Base-by-base conservation (phyloP, 208 protist genomes). In the Histomonas meleagridis region DNA sequence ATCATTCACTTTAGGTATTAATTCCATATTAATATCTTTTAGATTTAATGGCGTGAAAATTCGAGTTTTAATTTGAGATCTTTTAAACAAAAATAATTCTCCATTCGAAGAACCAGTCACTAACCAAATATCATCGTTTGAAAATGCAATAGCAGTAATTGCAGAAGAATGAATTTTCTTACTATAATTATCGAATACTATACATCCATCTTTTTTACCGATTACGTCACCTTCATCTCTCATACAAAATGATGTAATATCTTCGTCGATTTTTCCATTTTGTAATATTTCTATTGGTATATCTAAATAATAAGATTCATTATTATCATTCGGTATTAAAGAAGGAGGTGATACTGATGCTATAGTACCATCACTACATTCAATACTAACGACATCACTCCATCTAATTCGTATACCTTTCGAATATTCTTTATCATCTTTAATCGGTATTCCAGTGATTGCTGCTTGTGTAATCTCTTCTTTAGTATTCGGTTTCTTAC, bases 401-500 rank as follows among this genome's bases (percentile, higher is more conserved):
- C 76, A 86, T 51, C 76, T 26, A 16, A 86, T 86, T 38, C 76
- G 4, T 10, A 86, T 2, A 55, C 76, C 76, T 14, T n/a, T 9
- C 16, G 76, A 40, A 49, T 86, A 86, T 26, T 86, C 76, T 38
- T 43, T 32, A 28, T 86, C 76, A 35, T 86, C 76, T 55, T 86
- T 48, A 46, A 86, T 86, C 35, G 43, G 43, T 16, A 55, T 43
- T 14, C 76, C 76, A 35, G 46, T 53, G 26, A 86, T 86, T 38
- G 76, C 76, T 86, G 43, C 23, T 48, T 57, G 76, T 86, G 76
- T 86, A 46, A 86, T 86, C 18, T 86, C n/a, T 55, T 86, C 76
- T 28, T 86, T 86, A 55, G 76, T 86, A 26, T 46, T 32, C 38
- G 76, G 76, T 48, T 86, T 94, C 72, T 94, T 92, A 21, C 78